These are phyloP conservation scores for Komagataella ulmi DNA, from an alignment of 805 yeast species.

Conservation along the genomic window DNA sequence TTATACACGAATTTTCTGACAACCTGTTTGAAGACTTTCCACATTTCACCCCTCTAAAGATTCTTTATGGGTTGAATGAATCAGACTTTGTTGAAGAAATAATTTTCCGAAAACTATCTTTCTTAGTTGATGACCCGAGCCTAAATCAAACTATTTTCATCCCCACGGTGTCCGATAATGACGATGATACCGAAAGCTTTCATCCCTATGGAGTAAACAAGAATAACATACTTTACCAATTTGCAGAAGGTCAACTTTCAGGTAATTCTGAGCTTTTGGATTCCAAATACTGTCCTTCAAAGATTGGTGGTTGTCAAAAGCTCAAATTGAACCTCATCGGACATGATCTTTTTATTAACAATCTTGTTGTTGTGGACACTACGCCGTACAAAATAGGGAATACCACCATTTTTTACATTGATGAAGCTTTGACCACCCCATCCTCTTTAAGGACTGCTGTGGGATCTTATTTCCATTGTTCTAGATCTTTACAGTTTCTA, in stretches of 20 bases:
- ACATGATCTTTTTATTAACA: conserved; percentile 35
- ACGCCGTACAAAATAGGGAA: conserved; percentile 41
- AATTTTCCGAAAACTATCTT: conserved; percentile 39
- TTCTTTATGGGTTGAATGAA: conserved; percentile 44
- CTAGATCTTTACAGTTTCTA: conserved; percentile 49
- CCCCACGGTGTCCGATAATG: conserved; percentile 8
- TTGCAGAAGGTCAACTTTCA: conserved; percentile 32
- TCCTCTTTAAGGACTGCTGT: conserved; percentile 49
- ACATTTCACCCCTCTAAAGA: conserved; percentile 39
- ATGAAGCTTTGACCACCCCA: conserved; percentile 52
- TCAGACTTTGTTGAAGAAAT: conserved; percentile 59
- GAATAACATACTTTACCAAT: conserved; percentile 45
- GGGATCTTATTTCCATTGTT: conserved; percentile 48
- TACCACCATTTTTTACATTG: conserved; percentile 52
- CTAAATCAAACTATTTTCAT: conserved; percentile 46
- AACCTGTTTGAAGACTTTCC: conserved; percentile 15
- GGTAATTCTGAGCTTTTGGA: conserved; percentile 23
- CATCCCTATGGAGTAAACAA: conserved; percentile 4
- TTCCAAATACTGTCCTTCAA: conserved; percentile 43
- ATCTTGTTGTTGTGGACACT: conserved; percentile 31
- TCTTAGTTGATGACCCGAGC: conserved; percentile 41
- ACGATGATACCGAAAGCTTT: conserved; percentile 5
- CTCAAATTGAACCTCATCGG: conserved; percentile 24
- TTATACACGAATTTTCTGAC: conserved; percentile 33
- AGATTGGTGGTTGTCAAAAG: conserved; percentile 55